These are phyloP conservation scores for Rhizomucor miehei DNA, from an alignment of 371 early-diverging fungal species.

Conservation along the genomic window DNA sequence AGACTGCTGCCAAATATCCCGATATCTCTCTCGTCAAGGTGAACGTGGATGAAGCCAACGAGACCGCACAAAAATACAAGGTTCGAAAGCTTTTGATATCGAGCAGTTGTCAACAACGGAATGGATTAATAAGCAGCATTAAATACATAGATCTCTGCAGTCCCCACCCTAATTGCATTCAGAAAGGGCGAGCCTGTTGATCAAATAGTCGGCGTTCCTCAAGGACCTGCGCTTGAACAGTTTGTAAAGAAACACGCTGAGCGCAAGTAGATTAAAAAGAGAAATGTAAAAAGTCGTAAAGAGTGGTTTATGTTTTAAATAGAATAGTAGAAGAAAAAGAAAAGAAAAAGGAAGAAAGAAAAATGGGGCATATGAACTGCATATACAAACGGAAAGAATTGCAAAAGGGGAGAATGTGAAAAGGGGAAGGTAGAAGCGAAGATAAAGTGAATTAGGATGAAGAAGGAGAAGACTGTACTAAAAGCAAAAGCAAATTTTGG, in stretches of 20 bases:
- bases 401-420: not conserved
- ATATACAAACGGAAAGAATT: slow-evolving; percentile 9
- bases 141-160: slow-evolving; percentile 57
- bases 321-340: not conserved
- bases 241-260: slow-evolving; percentile 60
- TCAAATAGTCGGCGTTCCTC: slow-evolving; percentile 65
- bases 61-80: slow-evolving; percentile 58
- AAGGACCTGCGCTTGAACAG: slow-evolving; percentile 35
- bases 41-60: slow-evolving; percentile 61
- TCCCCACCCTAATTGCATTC: slow-evolving; percentile 79
- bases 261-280: not conserved
- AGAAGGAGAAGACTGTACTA: no score
- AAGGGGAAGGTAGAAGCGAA: no score
- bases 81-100: slow-evolving; percentile 21
- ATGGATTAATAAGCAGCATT: not conserved
- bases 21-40: slow-evolving; percentile 71
- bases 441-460: no score
- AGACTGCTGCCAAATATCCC: slow-evolving; percentile 58
- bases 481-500: no score
- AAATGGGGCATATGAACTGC: slow-evolving; percentile 7
- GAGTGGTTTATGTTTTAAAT: not conserved
- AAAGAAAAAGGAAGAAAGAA: not conserved
- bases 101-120: no score
- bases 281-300: not conserved
- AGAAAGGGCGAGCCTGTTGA: slow-evolving; percentile 59